Evolutionary conservation across 2,329 filamentous ascomycete species (phyloP), one percentile per base, ranked within the genome.

Genomic region (Neospermospora avenae): DNA sequence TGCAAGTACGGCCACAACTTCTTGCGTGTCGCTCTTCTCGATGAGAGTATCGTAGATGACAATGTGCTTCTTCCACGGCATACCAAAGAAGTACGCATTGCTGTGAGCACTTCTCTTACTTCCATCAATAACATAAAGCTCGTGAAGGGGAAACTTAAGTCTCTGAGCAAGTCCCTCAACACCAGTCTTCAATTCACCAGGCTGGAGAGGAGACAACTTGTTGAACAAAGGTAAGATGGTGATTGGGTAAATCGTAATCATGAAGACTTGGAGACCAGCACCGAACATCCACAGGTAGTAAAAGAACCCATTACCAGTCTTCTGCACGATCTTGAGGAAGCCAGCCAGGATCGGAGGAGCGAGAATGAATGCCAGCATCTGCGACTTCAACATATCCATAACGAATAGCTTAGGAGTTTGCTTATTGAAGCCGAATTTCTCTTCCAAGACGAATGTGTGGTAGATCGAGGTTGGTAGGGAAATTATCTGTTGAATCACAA

Each of bases 11-110:
- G 95, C 93, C 61, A 96, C 91, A 42, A 99, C 93, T 76, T 99
- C 95, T 72, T 95, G 84, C 3, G 90, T 87, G 64, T 93, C 86
- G 74, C 89, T 95, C 84, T 98, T 96, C 77, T 97, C 93, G 64
- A 99, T 92, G 65, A 99, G 78, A 4, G 96, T 99, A 74, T 99
- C 95, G 74, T 96, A 99, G 73, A 99, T 96, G 71, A 99, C 95
- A 79, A 99, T 99, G 80, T 98, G 96, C 84, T 98, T 98, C 84
- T 97, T 97, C 93, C 93, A 99, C 44, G 95, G 95, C 58, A 99
- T 84, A 62, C 95, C 95, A 70, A 96, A 97, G 79, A 99, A 99
- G 77, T 96, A 96, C 20, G 91, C 90, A 72, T 96, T 96, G 77
- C 88, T 92, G 77, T 96, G 91, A 24, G 90, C 89, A 72, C 88